Evolutionary conservation across 192 early-diverging fungal genomes (phyloP), one percentile per base, ranked within the genome.

Genomic region (Dispira parvispora): DNA sequence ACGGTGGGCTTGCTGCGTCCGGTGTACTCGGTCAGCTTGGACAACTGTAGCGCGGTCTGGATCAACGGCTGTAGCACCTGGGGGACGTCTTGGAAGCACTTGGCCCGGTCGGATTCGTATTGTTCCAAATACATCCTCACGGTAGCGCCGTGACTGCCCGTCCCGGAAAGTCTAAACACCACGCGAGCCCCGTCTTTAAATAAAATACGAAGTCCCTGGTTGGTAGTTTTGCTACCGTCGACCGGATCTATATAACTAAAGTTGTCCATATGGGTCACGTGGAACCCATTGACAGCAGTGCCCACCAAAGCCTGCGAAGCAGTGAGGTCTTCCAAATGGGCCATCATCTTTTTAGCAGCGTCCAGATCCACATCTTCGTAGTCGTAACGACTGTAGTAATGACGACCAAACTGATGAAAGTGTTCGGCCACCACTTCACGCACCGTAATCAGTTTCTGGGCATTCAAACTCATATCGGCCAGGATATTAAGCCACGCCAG

Each of bases 401-500:
- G 93, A 68, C 96, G 86, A 44, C 96, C 96, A 58, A 93, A 98
- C 5, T 69, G 72, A 12, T 73, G 56, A 71, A 86, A 96, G 68
- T 96, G 93, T 11, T 73, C 72, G 62, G 82, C 72, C 67, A 96
- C 80, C 46, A 98, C 84, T 45, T 88, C 87, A 52, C 84, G 81
- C 45, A 98, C 82, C 23, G 80, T 67, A 2, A 76, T 69, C 5
- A 65, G 67, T 3, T 75, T 74, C 46, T 79, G 77, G 42, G 72
- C 70, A 68, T 84, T 69, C 72, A 78, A 86, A 49, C 71, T 84
- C 47, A 75, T 62, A n/a, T 65, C 60, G 27, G 93, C 94, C 62
- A 96, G 75, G 68, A 98, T 96, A 68, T 90, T 90, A 53, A 96
- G 81, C 96, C 96, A 98, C 8, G 92, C 91, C 79, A 98, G 69